Conservation (phyloP, 441 rosid genomes). For the Populus trichocarpa region DNA sequence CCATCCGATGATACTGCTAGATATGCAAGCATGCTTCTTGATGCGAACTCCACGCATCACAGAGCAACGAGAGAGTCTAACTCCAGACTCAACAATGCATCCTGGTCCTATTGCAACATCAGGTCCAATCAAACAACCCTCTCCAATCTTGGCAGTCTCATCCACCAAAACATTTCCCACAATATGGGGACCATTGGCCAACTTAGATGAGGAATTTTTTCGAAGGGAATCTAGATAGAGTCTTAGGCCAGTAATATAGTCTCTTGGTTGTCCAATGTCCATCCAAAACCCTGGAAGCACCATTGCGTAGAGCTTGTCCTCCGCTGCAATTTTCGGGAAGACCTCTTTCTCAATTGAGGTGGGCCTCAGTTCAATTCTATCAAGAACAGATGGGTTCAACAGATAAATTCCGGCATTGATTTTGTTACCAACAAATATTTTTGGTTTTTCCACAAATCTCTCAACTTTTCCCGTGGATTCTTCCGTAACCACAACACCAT, state of each 20-base stretch:
- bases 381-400: slow-evolving; percentile 81
- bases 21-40: slow-evolving; percentile 89
- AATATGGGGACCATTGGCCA: slow-evolving; percentile 57
- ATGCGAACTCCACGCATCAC: slow-evolving; percentile 91
- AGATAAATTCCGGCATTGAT: slow-evolving; percentile 95
- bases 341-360: slow-evolving; percentile 96
- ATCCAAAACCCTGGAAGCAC: slow-evolving; percentile 98
- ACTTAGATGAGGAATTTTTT: slow-evolving; percentile 55
- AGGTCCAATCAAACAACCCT: slow-evolving; percentile 90
- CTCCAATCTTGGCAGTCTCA: slow-evolving; percentile 85
- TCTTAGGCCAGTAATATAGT: slow-evolving; percentile 87
- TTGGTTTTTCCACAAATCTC: slow-evolving; percentile 89
- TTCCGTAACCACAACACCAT: slow-evolving; percentile 94
- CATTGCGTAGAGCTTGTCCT: slow-evolving; percentile 75
- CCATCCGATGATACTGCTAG: slow-evolving; percentile 94
- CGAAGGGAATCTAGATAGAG: slow-evolving; percentile 83
- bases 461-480: slow-evolving; percentile 76
- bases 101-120: slow-evolving; percentile 95
- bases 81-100: slow-evolving; percentile 86
- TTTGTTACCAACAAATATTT: slow-evolving; percentile 87
- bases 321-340: slow-evolving; percentile 88
- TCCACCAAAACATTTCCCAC: slow-evolving; percentile 85
- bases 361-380: slow-evolving; percentile 80
- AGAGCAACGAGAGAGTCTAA: slow-evolving; percentile 88
- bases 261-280: slow-evolving; percentile 98